These are phyloP conservation scores for Trypanosoma vivax DNA, from an alignment of 208 protist species.

Conservation along the genomic window DNA sequence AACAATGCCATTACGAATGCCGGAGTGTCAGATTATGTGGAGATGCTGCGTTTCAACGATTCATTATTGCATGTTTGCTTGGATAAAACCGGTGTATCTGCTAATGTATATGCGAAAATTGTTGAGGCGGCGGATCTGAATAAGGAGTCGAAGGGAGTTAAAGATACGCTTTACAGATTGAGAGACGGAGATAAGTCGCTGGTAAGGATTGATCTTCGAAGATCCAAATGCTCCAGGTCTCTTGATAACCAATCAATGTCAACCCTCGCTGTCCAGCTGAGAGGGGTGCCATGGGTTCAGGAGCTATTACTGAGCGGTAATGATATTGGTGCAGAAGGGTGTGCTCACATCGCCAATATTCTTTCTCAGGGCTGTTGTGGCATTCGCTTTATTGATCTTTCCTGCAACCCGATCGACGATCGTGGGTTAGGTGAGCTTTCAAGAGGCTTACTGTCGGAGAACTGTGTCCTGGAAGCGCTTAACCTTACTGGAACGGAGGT, in stretches of 20 bases:
- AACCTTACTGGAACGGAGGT: slow-evolving; percentile 41
- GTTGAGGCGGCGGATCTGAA: slow-evolving; percentile 63
- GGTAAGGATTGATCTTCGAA: slow-evolving; percentile 41
- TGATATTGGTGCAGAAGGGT: slow-evolving; percentile 44
- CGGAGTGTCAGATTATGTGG: slow-evolving; percentile 35
- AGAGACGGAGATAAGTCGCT: slow-evolving; percentile 42
- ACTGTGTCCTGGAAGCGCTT: slow-evolving; percentile 40
- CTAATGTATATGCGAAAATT: slow-evolving; percentile 30
- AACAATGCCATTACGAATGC: slow-evolving; percentile 59
- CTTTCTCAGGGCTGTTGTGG: slow-evolving; percentile 33
- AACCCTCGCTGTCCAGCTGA: slow-evolving; percentile 51
- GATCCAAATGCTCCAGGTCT: slow-evolving; percentile 19
- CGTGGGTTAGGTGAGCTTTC: slow-evolving; percentile 35
- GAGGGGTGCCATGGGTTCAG: slow-evolving; percentile 30
- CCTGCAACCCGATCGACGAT: slow-evolving; percentile 63
- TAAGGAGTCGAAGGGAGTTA: slow-evolving; percentile 51
- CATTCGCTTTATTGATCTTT: slow-evolving; percentile 37
- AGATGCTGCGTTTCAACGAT: slow-evolving; percentile 67
- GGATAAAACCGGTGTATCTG: slow-evolving; percentile 43
- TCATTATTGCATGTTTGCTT: slow-evolving; percentile 33
- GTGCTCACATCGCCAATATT: slow-evolving; percentile 38
- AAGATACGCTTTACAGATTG: slow-evolving; percentile 55
- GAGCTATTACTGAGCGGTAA: slow-evolving; percentile 56
- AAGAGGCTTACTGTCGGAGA: slow-evolving; percentile 42
- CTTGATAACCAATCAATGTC: slow-evolving; percentile 61